Evolutionary conservation across 1,139 yeast genomes (phyloP).

Genomic region (Saccharomyces hybrid): DNA sequence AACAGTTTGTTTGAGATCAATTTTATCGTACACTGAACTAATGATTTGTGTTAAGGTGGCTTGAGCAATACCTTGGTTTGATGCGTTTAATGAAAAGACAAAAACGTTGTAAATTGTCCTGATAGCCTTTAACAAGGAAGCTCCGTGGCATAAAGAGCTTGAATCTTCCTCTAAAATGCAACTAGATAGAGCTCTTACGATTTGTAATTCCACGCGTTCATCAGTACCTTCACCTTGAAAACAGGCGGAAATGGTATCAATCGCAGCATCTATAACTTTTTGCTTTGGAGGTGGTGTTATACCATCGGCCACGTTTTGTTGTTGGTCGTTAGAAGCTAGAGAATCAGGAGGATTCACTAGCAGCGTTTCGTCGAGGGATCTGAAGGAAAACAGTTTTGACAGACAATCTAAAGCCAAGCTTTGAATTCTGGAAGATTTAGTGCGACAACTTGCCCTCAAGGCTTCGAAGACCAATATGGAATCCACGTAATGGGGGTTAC

Average conservation of each 20-base stretch:
- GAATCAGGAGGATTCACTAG: slow-evolving; percentile 38
- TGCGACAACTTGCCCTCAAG: slow-evolving; percentile 50
- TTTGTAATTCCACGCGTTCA: slow-evolving; percentile 81
- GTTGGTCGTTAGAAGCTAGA: slow-evolving; percentile 31
- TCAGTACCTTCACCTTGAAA: slow-evolving; percentile 92
- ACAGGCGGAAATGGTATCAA: slow-evolving; percentile 76
- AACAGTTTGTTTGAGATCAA: slow-evolving; percentile 30
- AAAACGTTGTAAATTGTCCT: slow-evolving; percentile 91
- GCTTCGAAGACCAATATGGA: slow-evolving; percentile 53
- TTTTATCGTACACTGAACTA: slow-evolving; percentile 74
- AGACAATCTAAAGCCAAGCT: slow-evolving; percentile 56
- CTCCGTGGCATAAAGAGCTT: slow-evolving; percentile 78
- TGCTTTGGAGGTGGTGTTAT: slow-evolving; percentile 50
- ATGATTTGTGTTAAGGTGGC: slow-evolving; percentile 91
- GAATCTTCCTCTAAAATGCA: slow-evolving; percentile 66
- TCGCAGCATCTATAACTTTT: slow-evolving; percentile 71
- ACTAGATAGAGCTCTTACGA: slow-evolving; percentile 83
- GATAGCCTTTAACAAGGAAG: slow-evolving; percentile 78
- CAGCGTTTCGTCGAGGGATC: slow-evolving; percentile 47
- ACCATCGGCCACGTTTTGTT: slow-evolving; percentile 31
- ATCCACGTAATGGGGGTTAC: slow-evolving; percentile 31
- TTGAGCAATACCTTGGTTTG: slow-evolving; percentile 92
- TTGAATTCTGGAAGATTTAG: slow-evolving; percentile 45
- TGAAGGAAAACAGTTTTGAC: slow-evolving; percentile 58
- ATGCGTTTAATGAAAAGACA: slow-evolving; percentile 68